Conservation (phyloP, 345 rosid species). For the Pseudoturritis turrita region DNA sequence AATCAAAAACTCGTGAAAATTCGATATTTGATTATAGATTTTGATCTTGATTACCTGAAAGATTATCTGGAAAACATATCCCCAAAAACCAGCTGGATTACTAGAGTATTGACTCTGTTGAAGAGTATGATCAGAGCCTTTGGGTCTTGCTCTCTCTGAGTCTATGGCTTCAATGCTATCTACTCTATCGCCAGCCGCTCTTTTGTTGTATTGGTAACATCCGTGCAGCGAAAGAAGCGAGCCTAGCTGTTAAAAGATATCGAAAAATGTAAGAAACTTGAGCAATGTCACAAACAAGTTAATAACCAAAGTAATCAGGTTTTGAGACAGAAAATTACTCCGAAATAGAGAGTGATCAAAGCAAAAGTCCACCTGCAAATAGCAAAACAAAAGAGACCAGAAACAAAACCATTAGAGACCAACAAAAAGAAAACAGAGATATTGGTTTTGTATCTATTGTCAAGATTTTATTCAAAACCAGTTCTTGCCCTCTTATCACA, state of each 20-base stretch:
- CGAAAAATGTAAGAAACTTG: slow-evolving; percentile 13
- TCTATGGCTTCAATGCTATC: slow-evolving; percentile 61
- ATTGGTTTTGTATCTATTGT: background rate
- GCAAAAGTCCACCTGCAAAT: slow-evolving; percentile 86
- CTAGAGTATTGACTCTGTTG: slow-evolving; percentile 30
- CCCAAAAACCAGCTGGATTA: slow-evolving; percentile 59
- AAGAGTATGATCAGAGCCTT: slow-evolving; percentile 27
- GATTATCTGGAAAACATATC: slow-evolving; percentile 62
- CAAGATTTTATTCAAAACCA: background rate
- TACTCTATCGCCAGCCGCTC: slow-evolving; percentile 59
- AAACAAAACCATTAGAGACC: background rate
- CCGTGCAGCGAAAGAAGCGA: slow-evolving; percentile 66
- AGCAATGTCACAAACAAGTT: background rate
- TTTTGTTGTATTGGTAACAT: slow-evolving; percentile 62
- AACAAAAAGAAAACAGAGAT: background rate
- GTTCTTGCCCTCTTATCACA: background rate
- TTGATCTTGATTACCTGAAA: slow-evolving; percentile 62
- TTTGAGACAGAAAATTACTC: slow-evolving; percentile 44
- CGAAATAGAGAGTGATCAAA: slow-evolving; percentile 69
- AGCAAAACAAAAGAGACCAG: slow-evolving; percentile 19
- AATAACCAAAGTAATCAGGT: background rate
- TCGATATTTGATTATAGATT: background rate
- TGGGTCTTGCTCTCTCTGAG: slow-evolving; percentile 57
- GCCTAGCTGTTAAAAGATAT: slow-evolving; percentile 53
- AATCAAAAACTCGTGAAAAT: slow-evolving; percentile 5